Evolutionary conservation across 108 stramenopile species (phyloP), one percentile per base, ranked within the genome.

Genomic region (Pseudonitzschia multiseries): DNA sequence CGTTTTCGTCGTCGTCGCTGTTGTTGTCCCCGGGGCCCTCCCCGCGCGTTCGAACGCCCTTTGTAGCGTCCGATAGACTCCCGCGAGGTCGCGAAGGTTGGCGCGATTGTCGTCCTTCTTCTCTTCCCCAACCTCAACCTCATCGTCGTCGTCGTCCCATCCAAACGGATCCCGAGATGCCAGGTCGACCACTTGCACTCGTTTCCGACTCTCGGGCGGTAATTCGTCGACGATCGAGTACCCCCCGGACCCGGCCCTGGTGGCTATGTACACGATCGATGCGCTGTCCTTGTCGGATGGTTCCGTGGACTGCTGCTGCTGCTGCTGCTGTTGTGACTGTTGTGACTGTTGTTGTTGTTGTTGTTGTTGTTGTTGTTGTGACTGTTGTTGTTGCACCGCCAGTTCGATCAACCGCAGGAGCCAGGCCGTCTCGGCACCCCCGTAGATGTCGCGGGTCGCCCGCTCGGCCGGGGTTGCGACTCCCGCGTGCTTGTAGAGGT

Each of bases 401-500:
- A 78, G 42, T 44, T 78, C 77, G 26, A 78, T 14, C 18, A 78
- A 51, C 20, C 67, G 66, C 14, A 51, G 24, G 44, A 77, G 59
- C 81, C 81, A 76, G 1, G 22, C 22, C 36, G 61, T 62, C 20
- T 62, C 61, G 15, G 28, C 32, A 22, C 69, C 77, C 17, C 73
- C 81, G 17, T 61, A 46, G 5, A 70, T 54, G 46, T 84, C 83
- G 20, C 70, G 36, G 2, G n/a, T 36, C 12, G 80, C 80, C 21
- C 44, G 59, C 62, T 77, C 80, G 12, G 69, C 6, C n/a, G 83
- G 83, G 24, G 80, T 80, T 44, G 69, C 69, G 8, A 81, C 12
- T 36, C 77, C 76, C 4, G 83, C 83, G 29, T 70, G 52, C 21
- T 65, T 76, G 62, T 84, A 84, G 0, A 84, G 13, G 52, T 69